Conservation (phyloP, 2,329 filamentous ascomycete species). For the Stemphylium beticola region DNA sequence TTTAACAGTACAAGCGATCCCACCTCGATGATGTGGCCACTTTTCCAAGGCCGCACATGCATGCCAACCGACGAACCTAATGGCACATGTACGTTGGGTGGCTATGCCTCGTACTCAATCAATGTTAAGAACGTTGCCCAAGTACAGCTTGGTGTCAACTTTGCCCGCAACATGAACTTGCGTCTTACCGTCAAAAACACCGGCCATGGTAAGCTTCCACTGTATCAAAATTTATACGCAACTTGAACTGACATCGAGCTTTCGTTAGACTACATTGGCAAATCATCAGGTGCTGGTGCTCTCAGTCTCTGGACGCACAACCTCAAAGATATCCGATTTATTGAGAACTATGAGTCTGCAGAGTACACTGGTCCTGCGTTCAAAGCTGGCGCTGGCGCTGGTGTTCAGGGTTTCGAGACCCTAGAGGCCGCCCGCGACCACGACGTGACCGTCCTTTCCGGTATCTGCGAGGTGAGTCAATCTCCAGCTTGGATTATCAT, state of each 20-base stretch:
- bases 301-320: constrained; percentile 41
- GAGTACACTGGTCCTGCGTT: constrained; percentile 31
- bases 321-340: constrained; percentile 26
- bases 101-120: constrained; percentile 23
- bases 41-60: constrained; percentile 35
- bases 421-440: constrained; percentile 22
- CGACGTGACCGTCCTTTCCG: constrained; percentile 30
- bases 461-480: constrained; percentile 34
- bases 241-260: background rate
- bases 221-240: background rate
- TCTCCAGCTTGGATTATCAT: background rate
- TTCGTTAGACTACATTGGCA: constrained; percentile 18
- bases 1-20: constrained; percentile 21
- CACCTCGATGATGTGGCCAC: constrained; percentile 33
- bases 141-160: constrained; percentile 24
- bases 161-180: constrained; percentile 27
- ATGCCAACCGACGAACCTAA: constrained; percentile 20
- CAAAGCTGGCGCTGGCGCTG: constrained; percentile 33
- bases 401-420: constrained; percentile 30
- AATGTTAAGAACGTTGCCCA: constrained; percentile 23
- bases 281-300: constrained; percentile 32
- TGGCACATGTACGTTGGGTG: constrained; percentile 21
- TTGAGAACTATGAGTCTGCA: constrained; percentile 14
- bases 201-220: constrained; percentile 12
- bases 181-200: constrained; percentile 28